Evolutionary conservation across 495 filamentous ascomycete species (phyloP).

Genomic region (Talaromyces liani): DNA sequence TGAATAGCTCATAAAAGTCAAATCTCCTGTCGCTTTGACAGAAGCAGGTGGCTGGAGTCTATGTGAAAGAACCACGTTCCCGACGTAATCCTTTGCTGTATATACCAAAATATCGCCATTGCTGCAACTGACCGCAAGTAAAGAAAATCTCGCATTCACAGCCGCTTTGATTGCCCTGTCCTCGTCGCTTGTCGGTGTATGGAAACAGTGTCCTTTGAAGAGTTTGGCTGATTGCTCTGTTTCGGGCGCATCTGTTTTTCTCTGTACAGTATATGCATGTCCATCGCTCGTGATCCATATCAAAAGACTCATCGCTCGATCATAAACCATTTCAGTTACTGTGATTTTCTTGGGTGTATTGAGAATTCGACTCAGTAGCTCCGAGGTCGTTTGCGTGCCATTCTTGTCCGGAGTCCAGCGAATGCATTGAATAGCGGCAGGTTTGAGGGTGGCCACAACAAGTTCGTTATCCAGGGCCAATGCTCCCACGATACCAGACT

Average conservation of each 20-base stretch:
- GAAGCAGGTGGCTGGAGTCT: constrained; percentile 61
- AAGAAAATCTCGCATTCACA: constrained; percentile 89
- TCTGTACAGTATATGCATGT: constrained; percentile 86
- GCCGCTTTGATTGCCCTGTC: constrained; percentile 64
- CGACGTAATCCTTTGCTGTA: constrained; percentile 83
- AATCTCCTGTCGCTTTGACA: constrained; percentile 50
- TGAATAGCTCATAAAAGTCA: constrained; percentile 78
- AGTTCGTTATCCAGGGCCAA: constrained; percentile 89
- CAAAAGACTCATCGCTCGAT: constrained; percentile 93
- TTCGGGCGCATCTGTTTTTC: constrained; percentile 32
- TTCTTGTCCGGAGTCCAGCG: constrained; percentile 79
- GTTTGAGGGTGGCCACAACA: constrained; percentile 87
- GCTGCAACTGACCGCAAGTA: constrained; percentile 79
- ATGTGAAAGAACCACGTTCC: constrained; percentile 89
- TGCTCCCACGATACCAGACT: constrained; percentile 85
- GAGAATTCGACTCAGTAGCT: constrained; percentile 77
- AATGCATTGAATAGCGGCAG: constrained; percentile 92
- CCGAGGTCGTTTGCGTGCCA: constrained; percentile 82
- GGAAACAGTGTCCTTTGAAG: constrained; percentile 89
- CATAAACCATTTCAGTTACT: constrained; percentile 84
- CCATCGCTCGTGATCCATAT: constrained; percentile 92
- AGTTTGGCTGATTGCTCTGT: constrained; percentile 48
- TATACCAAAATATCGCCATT: constrained; percentile 81
- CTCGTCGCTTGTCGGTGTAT: constrained; percentile 52
- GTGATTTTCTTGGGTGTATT: constrained; percentile 72